Percentiles rank a stretch among this genome's conserved stretches.
These are phyloP conservation scores for Graphilbum sp. DNA, from an alignment of 2,329 filamentous ascomycete species.

Conservation along the genomic window DNA sequence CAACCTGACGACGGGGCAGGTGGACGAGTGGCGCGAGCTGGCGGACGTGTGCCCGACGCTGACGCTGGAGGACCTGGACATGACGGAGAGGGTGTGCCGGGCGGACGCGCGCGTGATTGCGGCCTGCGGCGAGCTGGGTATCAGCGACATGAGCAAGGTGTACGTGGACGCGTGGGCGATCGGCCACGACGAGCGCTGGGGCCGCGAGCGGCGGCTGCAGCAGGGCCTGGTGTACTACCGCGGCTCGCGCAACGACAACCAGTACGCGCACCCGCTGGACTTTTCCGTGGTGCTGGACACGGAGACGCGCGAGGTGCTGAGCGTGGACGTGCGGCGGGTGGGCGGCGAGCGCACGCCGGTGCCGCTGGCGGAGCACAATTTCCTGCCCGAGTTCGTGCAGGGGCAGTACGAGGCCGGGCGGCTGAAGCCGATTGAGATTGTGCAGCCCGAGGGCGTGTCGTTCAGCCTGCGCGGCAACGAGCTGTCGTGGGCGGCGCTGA, in stretches of 20 bases:
- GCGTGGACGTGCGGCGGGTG: constrained; percentile 68
- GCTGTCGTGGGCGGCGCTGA: constrained; percentile 86
- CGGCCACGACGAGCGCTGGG: constrained; percentile 82
- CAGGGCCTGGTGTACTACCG: constrained; percentile 94
- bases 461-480: constrained; percentile 52
- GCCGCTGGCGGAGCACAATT: constrained; percentile 63
- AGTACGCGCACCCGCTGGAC: constrained; percentile 83
- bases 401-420: constrained; percentile 56
- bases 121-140: constrained; percentile 72
- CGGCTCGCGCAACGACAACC: constrained; percentile 66
- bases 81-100: constrained; percentile 60
- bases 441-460: constrained; percentile 67
- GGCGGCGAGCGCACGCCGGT: constrained; percentile 59
- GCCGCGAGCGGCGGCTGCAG: constrained; percentile 62
- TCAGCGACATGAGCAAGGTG: constrained; percentile 80
- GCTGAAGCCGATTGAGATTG: constrained; percentile 62
- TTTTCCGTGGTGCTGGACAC: constrained; percentile 86
- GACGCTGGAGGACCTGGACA: constrained; percentile 77
- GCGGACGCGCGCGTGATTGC: constrained; percentile 77
- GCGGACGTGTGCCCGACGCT: constrained; percentile 77
- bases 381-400: constrained; percentile 51
- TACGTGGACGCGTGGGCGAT: constrained; percentile 97
- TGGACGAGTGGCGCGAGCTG: constrained; percentile 58
- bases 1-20: constrained; percentile 48
- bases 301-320: constrained; percentile 59